These are phyloP conservation scores for Benincasa hispida DNA, from an alignment of 306 rosid genomes.

Conservation along the genomic window DNA sequence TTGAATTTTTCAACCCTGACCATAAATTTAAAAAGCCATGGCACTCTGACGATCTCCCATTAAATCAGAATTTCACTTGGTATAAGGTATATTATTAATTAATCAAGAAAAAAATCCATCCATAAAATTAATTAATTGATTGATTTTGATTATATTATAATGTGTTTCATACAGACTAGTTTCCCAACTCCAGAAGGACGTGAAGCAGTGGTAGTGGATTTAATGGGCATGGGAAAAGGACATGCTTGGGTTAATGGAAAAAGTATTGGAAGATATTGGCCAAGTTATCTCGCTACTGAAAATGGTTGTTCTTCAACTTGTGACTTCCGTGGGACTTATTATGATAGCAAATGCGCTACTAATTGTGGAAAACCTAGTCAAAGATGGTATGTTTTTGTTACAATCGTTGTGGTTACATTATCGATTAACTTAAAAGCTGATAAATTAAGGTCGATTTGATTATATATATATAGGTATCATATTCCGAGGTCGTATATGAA, in stretches of 20 bases:
- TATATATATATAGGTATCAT: not conserved
- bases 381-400: slow-evolving; percentile 16
- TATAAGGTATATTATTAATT: no score
- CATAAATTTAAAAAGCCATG: slow-evolving; percentile 12
- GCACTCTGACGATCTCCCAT: slow-evolving; percentile 14
- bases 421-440: no score
- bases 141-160: no score
- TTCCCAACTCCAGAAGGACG: slow-evolving; percentile 39
- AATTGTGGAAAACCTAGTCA: slow-evolving; percentile 46
- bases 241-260: slow-evolving; percentile 49
- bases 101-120: no score
- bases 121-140: no score
- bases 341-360: slow-evolving; percentile 18
- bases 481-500: not conserved
- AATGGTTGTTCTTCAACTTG: slow-evolving; percentile 28
- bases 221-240: slow-evolving; percentile 33
- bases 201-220: slow-evolving; percentile 32
- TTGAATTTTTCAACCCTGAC: slow-evolving; percentile 8
- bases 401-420: no score
- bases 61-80: slow-evolving; percentile 19
- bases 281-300: slow-evolving; percentile 25
- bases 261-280: slow-evolving; percentile 40
- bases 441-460: no score
- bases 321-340: slow-evolving; percentile 38
- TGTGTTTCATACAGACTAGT: slow-evolving; percentile 22